Evolutionary conservation across 345 rosid species (phyloP).

Genomic region (Lagerstroemia speciosa): DNA sequence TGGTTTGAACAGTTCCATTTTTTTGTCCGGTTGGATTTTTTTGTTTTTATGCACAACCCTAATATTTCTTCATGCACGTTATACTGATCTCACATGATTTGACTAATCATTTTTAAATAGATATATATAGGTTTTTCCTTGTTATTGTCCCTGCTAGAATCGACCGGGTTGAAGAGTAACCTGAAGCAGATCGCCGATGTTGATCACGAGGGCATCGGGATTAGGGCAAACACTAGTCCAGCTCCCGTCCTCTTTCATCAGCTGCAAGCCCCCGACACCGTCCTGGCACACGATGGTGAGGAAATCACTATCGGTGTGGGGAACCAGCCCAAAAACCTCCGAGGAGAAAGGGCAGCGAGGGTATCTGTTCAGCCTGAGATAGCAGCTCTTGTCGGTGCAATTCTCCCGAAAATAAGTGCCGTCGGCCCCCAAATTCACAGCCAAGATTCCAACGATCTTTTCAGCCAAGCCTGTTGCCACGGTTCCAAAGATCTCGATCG

Average conservation of each 20-base stretch:
- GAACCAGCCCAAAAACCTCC: conserved; percentile 49
- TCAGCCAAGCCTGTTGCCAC: neutral
- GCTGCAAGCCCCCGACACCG: conserved; percentile 55
- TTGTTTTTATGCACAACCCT: too few relatives aligned
- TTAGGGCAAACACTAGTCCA: conserved; percentile 64
- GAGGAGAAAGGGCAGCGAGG: conserved; percentile 50
- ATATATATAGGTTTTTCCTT: too few relatives aligned
- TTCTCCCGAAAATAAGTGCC: conserved; percentile 1
- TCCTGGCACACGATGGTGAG: conserved; percentile 58
- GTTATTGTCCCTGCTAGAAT: too few relatives aligned
- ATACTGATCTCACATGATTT: too few relatives aligned
- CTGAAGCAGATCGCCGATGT: conserved; percentile 77
- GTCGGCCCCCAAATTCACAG: neutral
- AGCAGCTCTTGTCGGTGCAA: conserved; percentile 2
- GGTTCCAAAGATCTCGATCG: conserved; percentile 1
- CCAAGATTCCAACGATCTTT: neutral
- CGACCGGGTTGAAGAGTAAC: too few relatives aligned
- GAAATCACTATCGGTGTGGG: conserved; percentile 70
- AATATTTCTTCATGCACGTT: too few relatives aligned
- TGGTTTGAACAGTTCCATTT: too few relatives aligned
- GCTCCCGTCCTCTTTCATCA: conserved; percentile 40
- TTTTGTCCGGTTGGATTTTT: too few relatives aligned
- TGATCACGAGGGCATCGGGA: conserved; percentile 52
- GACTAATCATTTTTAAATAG: too few relatives aligned
- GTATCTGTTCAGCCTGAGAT: conserved; percentile 62